Base-by-base conservation (phyloP, 208 protist species). In the Eutreptiella sp. region DNA sequence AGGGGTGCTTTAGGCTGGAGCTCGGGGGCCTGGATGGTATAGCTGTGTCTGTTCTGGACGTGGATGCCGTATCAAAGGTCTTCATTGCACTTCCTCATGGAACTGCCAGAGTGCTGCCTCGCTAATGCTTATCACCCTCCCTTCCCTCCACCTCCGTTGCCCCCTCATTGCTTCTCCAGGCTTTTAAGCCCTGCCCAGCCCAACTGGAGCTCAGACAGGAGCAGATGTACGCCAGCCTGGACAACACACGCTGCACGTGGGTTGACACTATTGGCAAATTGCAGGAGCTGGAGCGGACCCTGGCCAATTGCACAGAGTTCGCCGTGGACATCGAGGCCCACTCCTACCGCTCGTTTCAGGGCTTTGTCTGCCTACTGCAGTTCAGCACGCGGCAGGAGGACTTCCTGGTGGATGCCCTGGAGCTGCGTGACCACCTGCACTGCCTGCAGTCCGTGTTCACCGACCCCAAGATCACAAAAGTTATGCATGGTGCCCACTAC, bases 311-410 rank as follows among this genome's bases (percentile, higher is more conserved):
- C n/a, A n/a, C n/a, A n/a, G 86, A 90, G 54, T 83, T 98, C 61
- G 93, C 94, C 1, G 72, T 98, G 0, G 94, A 98, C 74, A 47
- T 97, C 39, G 90, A 96, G 76, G 81, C 92, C 57, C 92, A 97
- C 71, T 75, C 78, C 45, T 96, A 85, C 59, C 89, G 93, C 65
- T 93, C 92, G 7, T 96, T 90, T 55, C 87, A 95, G 47, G 94
- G 94, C 29, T 96, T 98, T 63, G 89, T 88, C 5, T 98, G 95
- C 72, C 80, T 98, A 26, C 97, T 98, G 93, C 95, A 99, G 68
- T 88, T 99, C 48, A 96, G 90, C 46, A 97, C 93, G 0, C 76
- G 92, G 28, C 72, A 60, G 24, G 71, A 81, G 46, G 97, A 99
- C 78, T 98, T 87, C 72, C 80, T 99, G 19, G 71, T 99, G 38